Evolutionary conservation across 805 yeast species (phyloP), one percentile per base, ranked within the genome.

Genomic region (Cyberlindnera euphorbiae): DNA sequence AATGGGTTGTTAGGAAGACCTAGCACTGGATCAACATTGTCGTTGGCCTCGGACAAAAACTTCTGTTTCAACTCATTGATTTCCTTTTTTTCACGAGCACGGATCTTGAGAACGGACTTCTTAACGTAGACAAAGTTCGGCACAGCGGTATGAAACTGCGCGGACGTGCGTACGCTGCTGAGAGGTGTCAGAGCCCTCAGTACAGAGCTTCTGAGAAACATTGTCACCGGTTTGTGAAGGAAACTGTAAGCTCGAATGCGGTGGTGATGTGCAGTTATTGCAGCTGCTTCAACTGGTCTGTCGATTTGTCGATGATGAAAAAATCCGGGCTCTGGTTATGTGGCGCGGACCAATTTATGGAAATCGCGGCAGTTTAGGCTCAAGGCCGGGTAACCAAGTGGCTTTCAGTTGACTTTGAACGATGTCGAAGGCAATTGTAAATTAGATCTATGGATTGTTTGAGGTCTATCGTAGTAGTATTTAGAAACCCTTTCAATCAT

Each of bases 1-100:
- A 89, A 88, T 8, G 83, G 78, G 41, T 78, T 78, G 34, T 72
- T 63, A 5, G 75, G 61, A 38, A 69, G 70, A 8, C 97, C 97
- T 36, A 88, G 69, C 5, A 89, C 95, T 2, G 97, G 97, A 60
- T 89, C 97, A 13, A 53, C 49, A 30, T 49, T 49, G 36, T 45
- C 40, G 24, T 45, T 45, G 32, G 40, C 42, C 35, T 48, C 55
- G 11, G 46, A 34, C n/a, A 50, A 41, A 35, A 46, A 47, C 46
- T 52, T 50, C 33, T 53, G 56, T 40, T 46, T 51, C 21, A 48
- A 44, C 32, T 47, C 49, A 31, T 50, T 53, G 29, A 47, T 36
- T 33, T 53, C 55, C 42, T 45, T 51, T 27, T 44, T 46, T 21
- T 51, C 56, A 26, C 42, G 41, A 12, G 58, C 48, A 28, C 45